Evolutionary conservation across 345 rosid genomes (phyloP).

Genomic region (Eucalyptus victrix): DNA sequence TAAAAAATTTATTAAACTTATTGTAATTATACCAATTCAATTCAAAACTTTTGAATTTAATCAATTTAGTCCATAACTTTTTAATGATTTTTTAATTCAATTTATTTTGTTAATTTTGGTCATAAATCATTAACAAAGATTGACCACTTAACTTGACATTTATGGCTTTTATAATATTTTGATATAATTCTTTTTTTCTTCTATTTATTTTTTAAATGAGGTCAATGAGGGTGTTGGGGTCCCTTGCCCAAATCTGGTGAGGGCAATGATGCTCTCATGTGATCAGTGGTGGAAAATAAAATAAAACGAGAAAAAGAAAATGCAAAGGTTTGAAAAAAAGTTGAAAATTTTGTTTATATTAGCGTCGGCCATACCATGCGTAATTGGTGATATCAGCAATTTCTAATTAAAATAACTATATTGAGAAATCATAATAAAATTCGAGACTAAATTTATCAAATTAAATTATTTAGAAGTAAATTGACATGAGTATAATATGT

Average conservation of each 20-base stretch:
- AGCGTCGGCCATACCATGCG: rapidly evolving
- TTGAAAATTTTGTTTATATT: too few species aligned
- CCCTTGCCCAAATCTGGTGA: rapidly evolving
- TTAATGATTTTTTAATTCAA: rapidly evolving
- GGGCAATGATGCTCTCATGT: neutral
- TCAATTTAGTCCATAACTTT: too few species aligned
- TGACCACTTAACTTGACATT: rapidly evolving
- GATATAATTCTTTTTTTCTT: too few species aligned
- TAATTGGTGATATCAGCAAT: rapidly evolving
- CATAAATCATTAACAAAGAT: rapidly evolving
- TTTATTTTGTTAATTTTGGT: rapidly evolving
- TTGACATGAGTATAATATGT: neutral
- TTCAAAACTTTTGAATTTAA: neutral
- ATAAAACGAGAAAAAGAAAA: too few species aligned
- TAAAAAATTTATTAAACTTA: rapidly evolving
- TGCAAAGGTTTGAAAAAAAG: neutral
- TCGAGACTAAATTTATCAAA: too few species aligned
- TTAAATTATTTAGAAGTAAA: too few species aligned
- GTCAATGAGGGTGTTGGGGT: too few species aligned
- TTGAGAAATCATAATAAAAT: too few species aligned
- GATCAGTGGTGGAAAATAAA: neutral
- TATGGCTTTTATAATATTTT: too few species aligned
- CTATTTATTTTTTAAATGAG: neutral
- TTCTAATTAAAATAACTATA: too few species aligned
- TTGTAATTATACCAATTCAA: rapidly evolving